phyloP scores from a whole-genome alignment of 768 basidiomycete species.

The Agrocybe praecox region DNA sequence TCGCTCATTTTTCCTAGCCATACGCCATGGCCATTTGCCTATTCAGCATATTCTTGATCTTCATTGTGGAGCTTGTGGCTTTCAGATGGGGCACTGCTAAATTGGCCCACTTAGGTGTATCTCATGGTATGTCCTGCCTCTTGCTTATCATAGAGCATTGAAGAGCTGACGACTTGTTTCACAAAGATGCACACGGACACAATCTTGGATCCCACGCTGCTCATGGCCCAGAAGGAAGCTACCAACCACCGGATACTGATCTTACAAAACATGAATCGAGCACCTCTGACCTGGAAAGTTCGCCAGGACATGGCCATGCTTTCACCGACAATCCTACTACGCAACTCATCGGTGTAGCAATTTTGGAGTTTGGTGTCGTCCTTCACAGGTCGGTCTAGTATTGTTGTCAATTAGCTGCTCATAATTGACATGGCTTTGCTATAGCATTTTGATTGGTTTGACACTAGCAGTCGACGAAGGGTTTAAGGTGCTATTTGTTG shows the following conservation, averaged over 20 bases:
- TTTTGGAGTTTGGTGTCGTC: conserved; percentile 93
- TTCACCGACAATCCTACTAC: conserved; percentile 51
- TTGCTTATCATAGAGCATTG: neutral
- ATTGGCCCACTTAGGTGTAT: conserved; percentile 64
- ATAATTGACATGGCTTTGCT: neutral
- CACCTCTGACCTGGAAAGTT: conserved; percentile 31
- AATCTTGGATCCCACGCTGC: conserved; percentile 58
- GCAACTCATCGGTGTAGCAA: conserved; percentile 85
- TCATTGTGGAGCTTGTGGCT: conserved; percentile 83
- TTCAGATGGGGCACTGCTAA: conserved; percentile 85
- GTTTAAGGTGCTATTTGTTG: conserved; percentile 88
- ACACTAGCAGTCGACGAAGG: conserved; percentile 86
- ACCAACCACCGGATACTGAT: conserved; percentile 8
- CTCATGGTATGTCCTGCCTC: conserved; percentile 47
- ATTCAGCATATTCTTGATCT: conserved; percentile 80
- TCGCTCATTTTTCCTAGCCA: conserved; percentile 49
- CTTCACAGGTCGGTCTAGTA: conserved; percentile 63
- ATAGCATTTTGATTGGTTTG: conserved; percentile 81
- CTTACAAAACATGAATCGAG: conserved; percentile 17
- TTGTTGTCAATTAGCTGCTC: neutral
- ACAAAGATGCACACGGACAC: conserved; percentile 74
- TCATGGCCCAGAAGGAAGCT: conserved; percentile 64
- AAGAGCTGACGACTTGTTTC: neutral
- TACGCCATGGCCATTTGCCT: conserved; percentile 84
- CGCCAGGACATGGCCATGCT: conserved; percentile 18